Base-by-base conservation (phyloP, 306 rosid species). In the Pyrus betulifolia region DNA sequence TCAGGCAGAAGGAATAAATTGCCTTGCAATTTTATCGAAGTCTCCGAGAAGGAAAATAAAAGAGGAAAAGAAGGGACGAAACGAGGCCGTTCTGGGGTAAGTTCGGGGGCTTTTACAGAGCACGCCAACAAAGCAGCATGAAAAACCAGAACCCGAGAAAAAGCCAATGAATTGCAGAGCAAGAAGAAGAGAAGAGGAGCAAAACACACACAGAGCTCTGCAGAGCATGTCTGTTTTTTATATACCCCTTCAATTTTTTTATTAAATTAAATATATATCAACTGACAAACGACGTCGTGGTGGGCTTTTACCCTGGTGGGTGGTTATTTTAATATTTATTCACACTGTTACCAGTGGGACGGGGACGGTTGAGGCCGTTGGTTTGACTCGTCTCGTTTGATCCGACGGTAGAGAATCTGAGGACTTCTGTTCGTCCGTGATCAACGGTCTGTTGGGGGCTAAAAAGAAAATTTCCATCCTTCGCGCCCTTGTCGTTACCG, bases 221-320 rank as follows among this genome's bases (percentile, higher is more conserved):
- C 84, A 78, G 80, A 61, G 89, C 79, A 82, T 91, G 87, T 86
- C 87, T 83, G 82, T 69, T 52, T 35, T 6, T 35, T 70, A 8
- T 74, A 71, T 25, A 65, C 23, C 52, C 19, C 23, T 61, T 19
- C 27, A 44, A 19, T 18, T 18, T 42, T 44, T 45, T 73, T 42
- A 74, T 15, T 18, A 64, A 33, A 66, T 57, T n/a, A n/a, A 8
- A n/a, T 57, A 57, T 9, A 10, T 22, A 3, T 57, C 27, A 57
- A n/a, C 22, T 15, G 3, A 17, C 13, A 57, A 22, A 74, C 77
- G 60, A 3, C 59, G 77, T 27, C 77, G 77, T 61, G 17, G 11
- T 1, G 1, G 0, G 14, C 13, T 17, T 17, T 72, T 40, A 5
- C 58, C 76, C 67, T 3, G 25, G 40, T 6, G 3, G 10, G 8